Evolutionary conservation across 306 rosid species (phyloP), one percentile per base, ranked within the genome.

Genomic region (Glycine latifolia): DNA sequence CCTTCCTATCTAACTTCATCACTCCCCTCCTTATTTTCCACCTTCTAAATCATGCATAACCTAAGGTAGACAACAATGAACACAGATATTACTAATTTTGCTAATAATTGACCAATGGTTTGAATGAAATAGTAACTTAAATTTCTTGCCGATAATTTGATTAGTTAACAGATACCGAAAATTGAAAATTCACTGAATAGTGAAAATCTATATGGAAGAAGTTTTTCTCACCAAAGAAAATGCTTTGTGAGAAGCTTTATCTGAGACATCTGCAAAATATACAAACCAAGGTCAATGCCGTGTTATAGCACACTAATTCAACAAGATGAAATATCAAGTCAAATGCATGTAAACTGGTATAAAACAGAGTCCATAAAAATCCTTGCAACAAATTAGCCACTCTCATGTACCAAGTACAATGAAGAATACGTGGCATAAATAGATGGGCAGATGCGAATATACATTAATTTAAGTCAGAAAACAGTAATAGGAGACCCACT

Each of bases 221-320:
- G 80, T 69, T 77, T 63, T 37, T 69, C 98, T 90, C 79, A 93
- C 99, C 79, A 82, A 8, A 75, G 99, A 87, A 77, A 91, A 89
- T 80, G 58, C 79, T 79, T 79, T 89, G 78, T 79, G 75, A 67
- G 89, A 86, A 53, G 73, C 82, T 87, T 73, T 88, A 47, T 89
- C 92, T 44, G 90, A 82, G 83, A 86, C 89, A 84, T 86, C 97
- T 95, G 97, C 92, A 83, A 53, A 58, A 8, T 46, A 67, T 71
- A 84, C 15, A 84, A 83, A 72, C 63, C 41, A 81, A 58, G 66
- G 67, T 73, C 79, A 88, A 58, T 59, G 60, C 17, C 83, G 74
- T 52, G 58, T 20, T 56, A 71, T 39, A 71, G 20, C 31, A 56
- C 20, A 70, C 59, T 73, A 71, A 72, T 33, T 46, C 53, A 67